Base-by-base conservation (phyloP, 805 yeast genomes). In the Saccharomycodes ludwigii region DNA sequence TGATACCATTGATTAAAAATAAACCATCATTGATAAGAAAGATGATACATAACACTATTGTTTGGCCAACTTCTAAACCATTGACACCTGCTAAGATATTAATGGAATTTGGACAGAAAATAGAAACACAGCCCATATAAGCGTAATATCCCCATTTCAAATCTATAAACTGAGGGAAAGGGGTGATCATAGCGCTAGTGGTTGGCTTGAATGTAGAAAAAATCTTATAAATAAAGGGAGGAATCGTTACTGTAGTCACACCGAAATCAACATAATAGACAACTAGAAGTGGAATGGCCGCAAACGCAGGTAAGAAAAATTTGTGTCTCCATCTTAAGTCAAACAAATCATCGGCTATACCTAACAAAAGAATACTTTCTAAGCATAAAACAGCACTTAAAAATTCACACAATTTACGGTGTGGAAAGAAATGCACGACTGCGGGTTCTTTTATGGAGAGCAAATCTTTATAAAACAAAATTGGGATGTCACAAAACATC, bases 321-420 rank as follows among this genome's bases (percentile, higher is more conserved):
- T 91, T 91, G 60, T 91, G 95, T 50, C 99, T 68, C 99, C 99
- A 91, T 44, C 95, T 69, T 40, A 91, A 74, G 55, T 91, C 99
- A 49, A 91, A 91, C 45, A 91, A 64, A 59, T 91, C 98, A 55
- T 91, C 98, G 29, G 93, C 79, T 19, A 91, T 65, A 0, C 98
- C 98, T 27, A 91, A 61, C 26, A 91, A 59, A 11, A 85, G 66
- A 52, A 91, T 86, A 41, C 84, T 72, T 56, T 84, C 84, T 29
- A 91, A 57, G 38, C 94, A 83, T 37, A 91, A 58, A 7, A 88
- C 63, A 4, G 93, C 93, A 45, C 94, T 75, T 41, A 91, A 65
- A 54, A 77, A 91, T 41, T 84, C 93, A 0, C 94, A 77, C 32
- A 91, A 63, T 53, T 78, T 81, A 40, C 71, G 73, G 46, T 82